Evolutionary conservation across 1,284 basidiomycete genomes (phyloP), one percentile per base, ranked within the genome.

Genomic region (Wallemia ichthyophaga): DNA sequence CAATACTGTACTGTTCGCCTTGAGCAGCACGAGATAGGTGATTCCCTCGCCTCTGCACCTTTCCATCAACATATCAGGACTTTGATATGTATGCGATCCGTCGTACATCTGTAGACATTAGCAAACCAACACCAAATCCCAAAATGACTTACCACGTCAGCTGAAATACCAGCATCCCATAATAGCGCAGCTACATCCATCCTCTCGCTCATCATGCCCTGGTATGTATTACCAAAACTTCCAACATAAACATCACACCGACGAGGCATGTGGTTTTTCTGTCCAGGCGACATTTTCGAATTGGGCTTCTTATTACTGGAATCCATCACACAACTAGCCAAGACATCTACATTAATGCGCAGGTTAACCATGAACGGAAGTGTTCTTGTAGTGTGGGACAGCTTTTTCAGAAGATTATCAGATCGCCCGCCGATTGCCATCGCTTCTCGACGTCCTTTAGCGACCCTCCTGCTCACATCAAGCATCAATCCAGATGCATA

Each of bases 61-160:
- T 15, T 56, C 55, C 25, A 56, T 27, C 17, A 56, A 26, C 27
- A 26, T 27, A 13, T 56, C 55, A 17, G 55, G 55, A 26, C 55
- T 27, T 24, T 48, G 37, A 21, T 48, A 56, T 9, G 55, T 21
- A 17, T 56, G 27, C n/a, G 55, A 15, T 15, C 25, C 27, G 55
- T 56, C 55, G 25, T 56, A 56, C 55, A 56, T 56, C 55, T 56
- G 25, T 25, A 56, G n/a, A n/a, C n/a, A n/a, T n/a, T n/a, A n/a
- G n/a, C n/a, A n/a, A n/a, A n/a, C n/a, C n/a, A n/a, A n/a, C n/a
- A n/a, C n/a, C n/a, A n/a, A n/a, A n/a, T n/a, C n/a, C n/a, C n/a
- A n/a, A 27, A 25, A 23, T 15, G 3, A 56, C 55, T 25, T 24
- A 56, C 55, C 3, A 56, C 24, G 23, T 56, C 55, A 2, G 55